A percentile compares a stretch with the other conserved stretches of the same genome.
These are phyloP conservation scores for Mycosphaerelloides madeirae DNA, from an alignment of 2,329 filamentous ascomycete species.

Conservation along the genomic window DNA sequence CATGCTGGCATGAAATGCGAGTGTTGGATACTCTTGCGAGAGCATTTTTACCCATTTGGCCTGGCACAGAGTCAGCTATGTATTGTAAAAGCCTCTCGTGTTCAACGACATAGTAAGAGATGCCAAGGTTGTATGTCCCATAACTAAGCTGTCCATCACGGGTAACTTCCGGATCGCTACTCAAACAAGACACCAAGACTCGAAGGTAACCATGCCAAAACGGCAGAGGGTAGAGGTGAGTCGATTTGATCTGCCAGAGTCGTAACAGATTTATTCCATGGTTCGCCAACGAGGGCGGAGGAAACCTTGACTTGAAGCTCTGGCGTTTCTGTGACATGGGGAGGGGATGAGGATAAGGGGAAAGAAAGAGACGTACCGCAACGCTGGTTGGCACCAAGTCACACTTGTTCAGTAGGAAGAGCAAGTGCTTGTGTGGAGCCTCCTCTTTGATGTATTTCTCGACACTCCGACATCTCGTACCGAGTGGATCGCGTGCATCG, in stretches of 20 bases:
- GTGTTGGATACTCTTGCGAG: slow-evolving; percentile 86
- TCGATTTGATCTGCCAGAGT: slow-evolving; percentile 90
- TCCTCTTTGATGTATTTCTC: slow-evolving; percentile 93
- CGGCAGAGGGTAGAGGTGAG: slow-evolving; percentile 68
- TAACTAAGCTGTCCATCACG: slow-evolving; percentile 96
- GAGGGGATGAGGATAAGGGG: slow-evolving; percentile 13
- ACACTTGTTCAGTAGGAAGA: slow-evolving; percentile 86
- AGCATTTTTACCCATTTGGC: slow-evolving; percentile 86
- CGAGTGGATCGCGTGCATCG: slow-evolving; percentile 82
- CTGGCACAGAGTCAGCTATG: slow-evolving; percentile 46
- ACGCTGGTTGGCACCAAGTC: slow-evolving; percentile 89
- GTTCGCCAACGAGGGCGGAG: slow-evolving; percentile 56
- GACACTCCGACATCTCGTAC: slow-evolving; percentile 82
- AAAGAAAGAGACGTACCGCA: slow-evolving; percentile 68
- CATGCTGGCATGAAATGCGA: slow-evolving; percentile 90
- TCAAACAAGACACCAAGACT: slow-evolving; percentile 82
- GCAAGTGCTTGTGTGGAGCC: slow-evolving; percentile 90
- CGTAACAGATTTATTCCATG: slow-evolving; percentile 95
- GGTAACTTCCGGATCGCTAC: slow-evolving; percentile 81
- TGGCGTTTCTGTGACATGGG: slow-evolving; percentile 50
- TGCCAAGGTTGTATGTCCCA: slow-evolving; percentile 72
- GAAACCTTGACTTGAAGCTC: slow-evolving; percentile 85
- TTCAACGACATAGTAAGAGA: slow-evolving; percentile 16
- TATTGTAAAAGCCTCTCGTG: neutral
- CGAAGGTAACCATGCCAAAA: slow-evolving; percentile 77